Percentiles rank a stretch among this genome's conserved stretches.
These are phyloP conservation scores for Colletotrichum paranaense DNA, from an alignment of 2,329 filamentous ascomycete genomes.

Conservation along the genomic window DNA sequence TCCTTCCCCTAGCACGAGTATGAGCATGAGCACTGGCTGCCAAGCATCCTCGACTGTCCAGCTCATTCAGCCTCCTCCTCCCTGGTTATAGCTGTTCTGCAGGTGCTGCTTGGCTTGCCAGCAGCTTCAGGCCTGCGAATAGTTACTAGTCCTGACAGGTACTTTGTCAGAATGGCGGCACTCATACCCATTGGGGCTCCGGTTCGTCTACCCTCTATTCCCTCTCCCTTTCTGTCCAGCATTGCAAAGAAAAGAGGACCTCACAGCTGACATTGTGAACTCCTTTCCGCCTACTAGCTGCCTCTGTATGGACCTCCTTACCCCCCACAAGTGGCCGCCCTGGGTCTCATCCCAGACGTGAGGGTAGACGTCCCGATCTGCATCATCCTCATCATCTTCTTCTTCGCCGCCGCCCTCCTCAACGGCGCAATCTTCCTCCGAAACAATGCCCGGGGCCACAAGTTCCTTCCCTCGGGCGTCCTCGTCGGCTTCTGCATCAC, in stretches of 20 bases:
- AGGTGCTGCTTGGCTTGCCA: neutral
- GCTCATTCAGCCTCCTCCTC: neutral
- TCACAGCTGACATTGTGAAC: neutral
- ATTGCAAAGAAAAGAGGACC: neutral
- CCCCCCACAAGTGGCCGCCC: slow-evolving; percentile 54
- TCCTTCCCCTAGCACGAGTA: neutral
- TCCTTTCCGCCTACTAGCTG: neutral
- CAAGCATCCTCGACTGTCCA: neutral
- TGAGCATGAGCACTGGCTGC: slow-evolving; percentile 12
- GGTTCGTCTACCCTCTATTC: slow-evolving; percentile 6
- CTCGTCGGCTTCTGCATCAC: slow-evolving; percentile 70
- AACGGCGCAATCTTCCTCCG: slow-evolving; percentile 70
- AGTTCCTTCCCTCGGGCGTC: slow-evolving; percentile 69
- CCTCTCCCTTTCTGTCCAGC: neutral
- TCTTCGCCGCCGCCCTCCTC: slow-evolving; percentile 60
- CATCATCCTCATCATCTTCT: slow-evolving; percentile 71
- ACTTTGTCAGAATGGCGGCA: neutral
- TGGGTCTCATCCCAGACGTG: slow-evolving; percentile 69
- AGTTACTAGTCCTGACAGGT: neutral
- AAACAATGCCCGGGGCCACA: slow-evolving; percentile 62
- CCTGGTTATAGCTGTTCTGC: neutral
- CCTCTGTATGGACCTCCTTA: slow-evolving; percentile 47
- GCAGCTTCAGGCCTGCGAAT: neutral
- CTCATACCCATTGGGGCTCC: neutral
- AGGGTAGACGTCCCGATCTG: slow-evolving; percentile 73